Conservation (phyloP, 345 rosid species). For the Salix exigua region DNA sequence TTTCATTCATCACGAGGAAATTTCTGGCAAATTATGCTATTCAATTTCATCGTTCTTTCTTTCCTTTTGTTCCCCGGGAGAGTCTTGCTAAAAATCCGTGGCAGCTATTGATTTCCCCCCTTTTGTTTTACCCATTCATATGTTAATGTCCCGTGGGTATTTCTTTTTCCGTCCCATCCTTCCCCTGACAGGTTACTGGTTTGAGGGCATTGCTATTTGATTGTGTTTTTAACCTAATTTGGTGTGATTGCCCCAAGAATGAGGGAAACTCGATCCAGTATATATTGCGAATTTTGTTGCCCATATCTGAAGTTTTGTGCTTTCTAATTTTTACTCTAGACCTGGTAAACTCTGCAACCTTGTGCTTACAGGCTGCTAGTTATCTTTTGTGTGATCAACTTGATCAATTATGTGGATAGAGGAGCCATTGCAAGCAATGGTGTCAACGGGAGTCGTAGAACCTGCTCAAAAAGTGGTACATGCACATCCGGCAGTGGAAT, state of each 20-base stretch:
- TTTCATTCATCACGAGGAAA: not conserved
- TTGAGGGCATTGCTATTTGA: not conserved
- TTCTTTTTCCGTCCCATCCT: no score
- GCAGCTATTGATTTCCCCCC: not conserved
- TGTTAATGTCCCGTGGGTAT: not conserved
- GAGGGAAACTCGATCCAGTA: not conserved
- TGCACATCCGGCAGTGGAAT: conserved; percentile 82
- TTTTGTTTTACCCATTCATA: not conserved
- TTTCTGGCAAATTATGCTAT: not conserved
- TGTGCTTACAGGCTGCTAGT: conserved; percentile 64
- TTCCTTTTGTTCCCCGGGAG: not conserved
- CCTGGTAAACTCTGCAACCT: not conserved
- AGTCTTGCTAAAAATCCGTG: not conserved
- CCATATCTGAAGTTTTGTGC: not conserved
- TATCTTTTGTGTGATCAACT: conserved; percentile 77
- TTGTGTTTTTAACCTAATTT: not conserved
- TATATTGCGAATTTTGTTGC: not conserved
- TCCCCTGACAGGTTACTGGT: not conserved
- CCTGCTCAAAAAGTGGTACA: conserved; percentile 60
- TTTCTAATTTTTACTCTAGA: not conserved
- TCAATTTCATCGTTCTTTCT: not conserved
- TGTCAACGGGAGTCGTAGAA: conserved; percentile 69
- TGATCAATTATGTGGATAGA: conserved; percentile 82
- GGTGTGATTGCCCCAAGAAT: not conserved
- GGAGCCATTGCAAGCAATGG: conserved; percentile 98